phyloP scores from a whole-genome alignment of 2,329 filamentous ascomycete genomes.

The Microsporum audouinii region DNA sequence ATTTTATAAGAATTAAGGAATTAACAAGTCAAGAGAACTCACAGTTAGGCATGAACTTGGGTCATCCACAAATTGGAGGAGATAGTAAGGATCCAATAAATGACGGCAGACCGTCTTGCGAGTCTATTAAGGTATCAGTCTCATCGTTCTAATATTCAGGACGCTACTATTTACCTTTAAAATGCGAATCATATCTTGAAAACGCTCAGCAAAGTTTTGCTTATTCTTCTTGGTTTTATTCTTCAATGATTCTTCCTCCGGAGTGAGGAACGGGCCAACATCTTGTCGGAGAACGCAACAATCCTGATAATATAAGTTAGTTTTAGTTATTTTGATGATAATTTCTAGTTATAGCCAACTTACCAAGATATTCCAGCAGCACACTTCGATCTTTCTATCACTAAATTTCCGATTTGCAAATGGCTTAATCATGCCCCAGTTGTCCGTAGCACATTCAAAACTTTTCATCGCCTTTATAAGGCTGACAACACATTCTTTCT shows the following conservation, averaged over 20 bases:
- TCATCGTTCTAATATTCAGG: not conserved
- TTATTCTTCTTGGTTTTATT: constrained; percentile 13
- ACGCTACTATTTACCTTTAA: constrained; percentile 12
- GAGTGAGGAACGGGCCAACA: constrained; percentile 19
- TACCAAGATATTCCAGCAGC: constrained; percentile 26
- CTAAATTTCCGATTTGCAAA: constrained; percentile 21
- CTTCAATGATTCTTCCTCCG: constrained; percentile 18
- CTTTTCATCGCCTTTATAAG: constrained; percentile 26
- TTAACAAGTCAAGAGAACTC: not conserved
- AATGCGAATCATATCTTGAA: constrained; percentile 16
- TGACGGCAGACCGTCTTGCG: constrained; percentile 34
- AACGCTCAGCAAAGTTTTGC: constrained; percentile 9
- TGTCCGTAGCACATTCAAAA: constrained; percentile 21
- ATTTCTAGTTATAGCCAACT: not conserved
- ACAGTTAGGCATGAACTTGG: constrained; percentile 18
- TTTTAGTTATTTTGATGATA: not conserved
- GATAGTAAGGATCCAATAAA: constrained; percentile 25
- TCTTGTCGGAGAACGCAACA: constrained; percentile 19
- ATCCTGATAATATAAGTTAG: constrained; percentile 15
- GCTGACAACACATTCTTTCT: constrained; percentile 20
- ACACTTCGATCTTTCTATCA: constrained; percentile 20
- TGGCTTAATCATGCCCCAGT: constrained; percentile 23
- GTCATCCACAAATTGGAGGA: constrained; percentile 28
- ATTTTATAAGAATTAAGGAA: not conserved
- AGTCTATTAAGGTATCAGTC: constrained; percentile 11